A percentile compares a stretch with the other conserved stretches of the same genome.
These are phyloP conservation scores for Terfezia boudieri DNA, from an alignment of 495 filamentous ascomycete genomes.

Conservation along the genomic window DNA sequence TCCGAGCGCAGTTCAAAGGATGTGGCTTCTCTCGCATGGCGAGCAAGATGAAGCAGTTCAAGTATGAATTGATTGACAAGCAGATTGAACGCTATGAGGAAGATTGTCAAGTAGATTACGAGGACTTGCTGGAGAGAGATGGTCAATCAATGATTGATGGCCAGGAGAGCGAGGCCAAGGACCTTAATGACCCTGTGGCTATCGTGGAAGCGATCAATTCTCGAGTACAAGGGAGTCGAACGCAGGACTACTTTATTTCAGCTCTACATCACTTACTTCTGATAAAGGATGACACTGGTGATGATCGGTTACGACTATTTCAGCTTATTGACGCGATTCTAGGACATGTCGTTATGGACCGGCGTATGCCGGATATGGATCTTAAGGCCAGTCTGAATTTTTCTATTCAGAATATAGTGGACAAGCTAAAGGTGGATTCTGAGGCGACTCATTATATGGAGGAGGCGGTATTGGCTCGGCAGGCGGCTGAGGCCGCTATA, in stretches of 20 bases:
- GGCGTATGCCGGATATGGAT: constrained; percentile 85
- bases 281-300: constrained; percentile 77
- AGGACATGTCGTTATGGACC: constrained; percentile 97
- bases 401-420: constrained; percentile 82
- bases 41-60: constrained; percentile 93
- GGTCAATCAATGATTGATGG: constrained; percentile 73
- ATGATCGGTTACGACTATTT: constrained; percentile 88
- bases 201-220: constrained; percentile 86
- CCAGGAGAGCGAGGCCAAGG: constrained; percentile 75
- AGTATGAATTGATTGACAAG: constrained; percentile 97
- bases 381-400: constrained; percentile 93
- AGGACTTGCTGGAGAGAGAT: constrained; percentile 85
- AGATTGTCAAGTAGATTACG: constrained; percentile 94
- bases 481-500: constrained; percentile 84
- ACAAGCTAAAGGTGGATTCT: constrained; percentile 86
- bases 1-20: constrained; percentile 85
- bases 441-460: constrained; percentile 80
- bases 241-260: constrained; percentile 89
- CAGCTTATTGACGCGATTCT: constrained; percentile 96
- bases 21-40: constrained; percentile 90
- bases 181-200: constrained; percentile 78
- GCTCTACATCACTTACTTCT: constrained; percentile 87
- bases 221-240: constrained; percentile 58
- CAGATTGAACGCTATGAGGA: constrained; percentile 84
- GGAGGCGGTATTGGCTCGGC: constrained; percentile 68